Conservation (phyloP, 352 stramenopile species). For the Pseudoperonospora humuli region DNA sequence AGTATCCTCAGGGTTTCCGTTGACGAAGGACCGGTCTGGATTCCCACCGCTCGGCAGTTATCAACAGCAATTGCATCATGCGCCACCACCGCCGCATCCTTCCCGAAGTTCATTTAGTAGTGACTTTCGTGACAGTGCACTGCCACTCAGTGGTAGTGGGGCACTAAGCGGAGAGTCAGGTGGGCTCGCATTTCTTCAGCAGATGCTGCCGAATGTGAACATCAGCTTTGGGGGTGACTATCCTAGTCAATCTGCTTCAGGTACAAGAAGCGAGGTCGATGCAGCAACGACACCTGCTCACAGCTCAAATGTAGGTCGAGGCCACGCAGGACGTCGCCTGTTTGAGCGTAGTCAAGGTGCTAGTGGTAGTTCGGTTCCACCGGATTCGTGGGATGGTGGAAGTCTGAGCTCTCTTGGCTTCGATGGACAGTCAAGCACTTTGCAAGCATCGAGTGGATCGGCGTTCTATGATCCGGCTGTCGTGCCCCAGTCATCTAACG, state of each 20-base stretch:
- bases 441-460: constrained; percentile 14
- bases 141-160: constrained; percentile 10
- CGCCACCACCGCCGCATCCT: constrained; percentile 19
- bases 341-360: constrained; percentile 32
- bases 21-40: constrained; percentile 23
- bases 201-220: constrained; percentile 86
- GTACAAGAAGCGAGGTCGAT: constrained; percentile 7
- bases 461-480: constrained; percentile 53
- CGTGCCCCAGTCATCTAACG: constrained; percentile 25
- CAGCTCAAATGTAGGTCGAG: constrained; percentile 9
- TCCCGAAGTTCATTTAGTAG: constrained; percentile 23
- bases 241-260: constrained; percentile 10
- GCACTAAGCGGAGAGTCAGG: constrained; percentile 9
- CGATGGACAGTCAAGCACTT: constrained; percentile 11
- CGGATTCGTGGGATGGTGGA: constrained; percentile 24
- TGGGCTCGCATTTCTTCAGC: constrained; percentile 73
- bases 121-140: constrained; percentile 22
- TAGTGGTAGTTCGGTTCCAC: constrained; percentile 12
- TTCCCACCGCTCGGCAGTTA: constrained; percentile 35
- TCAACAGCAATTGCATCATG: constrained; percentile 20
- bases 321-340: constrained; percentile 24
- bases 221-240: constrained; percentile 82
- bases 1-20: constrained; percentile 24
- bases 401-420: constrained; percentile 25
- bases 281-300: constrained; percentile 3